Conservation (phyloP, 345 rosid genomes). For the Firmiana major region DNA sequence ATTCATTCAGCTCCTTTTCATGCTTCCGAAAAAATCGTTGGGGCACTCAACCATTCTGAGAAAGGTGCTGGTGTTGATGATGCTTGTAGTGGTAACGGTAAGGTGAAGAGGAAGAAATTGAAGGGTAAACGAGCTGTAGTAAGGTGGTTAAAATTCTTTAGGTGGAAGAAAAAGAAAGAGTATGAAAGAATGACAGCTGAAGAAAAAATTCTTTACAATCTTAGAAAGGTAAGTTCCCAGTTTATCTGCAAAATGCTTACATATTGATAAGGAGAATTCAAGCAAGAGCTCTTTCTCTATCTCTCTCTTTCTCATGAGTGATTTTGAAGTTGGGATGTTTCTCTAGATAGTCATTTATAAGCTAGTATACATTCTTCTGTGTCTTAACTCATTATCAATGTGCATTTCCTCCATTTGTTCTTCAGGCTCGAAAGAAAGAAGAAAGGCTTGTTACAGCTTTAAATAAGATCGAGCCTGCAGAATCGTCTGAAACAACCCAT, state of each 20-base stretch:
- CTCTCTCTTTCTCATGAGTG: neutral
- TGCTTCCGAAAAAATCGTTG: conserved; percentile 22
- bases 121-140: conserved; percentile 91
- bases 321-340: neutral
- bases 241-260: conserved; percentile 4
- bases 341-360: neutral
- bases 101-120: conserved; percentile 62
- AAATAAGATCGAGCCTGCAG: conserved; percentile 75
- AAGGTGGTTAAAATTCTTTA: conserved; percentile 80
- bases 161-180: conserved; percentile 95
- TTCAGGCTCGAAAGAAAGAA: conserved; percentile 79
- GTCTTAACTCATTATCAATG: neutral
- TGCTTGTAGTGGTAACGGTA: conserved; percentile 29
- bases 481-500: conserved; percentile 60
- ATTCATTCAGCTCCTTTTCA: conserved; percentile 38
- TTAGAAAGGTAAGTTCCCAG: conserved; percentile 49
- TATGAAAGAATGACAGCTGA: conserved; percentile 82
- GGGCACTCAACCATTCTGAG: conserved; percentile 23
- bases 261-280: neutral
- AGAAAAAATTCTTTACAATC: conserved; percentile 72
- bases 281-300: neutral
- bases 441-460: conserved; percentile 63
- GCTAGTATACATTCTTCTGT: neutral
- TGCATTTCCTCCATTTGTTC: conserved; percentile 4
- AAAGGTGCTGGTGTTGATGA: conserved; percentile 23